phyloP scores from a whole-genome alignment of 495 filamentous ascomycete species.

The Aspergillus egyptiacus region DNA sequence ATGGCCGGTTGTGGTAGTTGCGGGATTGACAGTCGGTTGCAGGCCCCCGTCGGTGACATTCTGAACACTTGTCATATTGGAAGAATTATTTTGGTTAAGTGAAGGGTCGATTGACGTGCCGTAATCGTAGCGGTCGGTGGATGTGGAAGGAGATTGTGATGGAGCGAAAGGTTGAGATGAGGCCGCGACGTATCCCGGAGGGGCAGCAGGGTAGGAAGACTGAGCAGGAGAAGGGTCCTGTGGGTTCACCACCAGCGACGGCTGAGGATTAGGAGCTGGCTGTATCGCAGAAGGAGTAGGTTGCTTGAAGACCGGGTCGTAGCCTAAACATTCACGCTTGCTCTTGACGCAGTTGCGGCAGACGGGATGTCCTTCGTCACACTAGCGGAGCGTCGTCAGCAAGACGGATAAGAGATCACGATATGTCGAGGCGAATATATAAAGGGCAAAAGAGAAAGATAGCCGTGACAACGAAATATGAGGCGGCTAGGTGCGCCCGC shows the following conservation, averaged over 20 bases:
- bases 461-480: constrained; percentile 17
- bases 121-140: constrained; percentile 47
- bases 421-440: constrained; percentile 13
- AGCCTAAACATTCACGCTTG: constrained; percentile 93
- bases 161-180: constrained; percentile 56
- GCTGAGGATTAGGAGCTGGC: constrained; percentile 57
- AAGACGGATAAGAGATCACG: constrained; percentile 9
- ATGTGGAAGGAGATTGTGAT: constrained; percentile 44
- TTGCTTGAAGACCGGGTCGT: constrained; percentile 97
- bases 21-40: constrained; percentile 27
- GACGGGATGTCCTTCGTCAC: constrained; percentile 89
- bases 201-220: constrained; percentile 42
- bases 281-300: constrained; percentile 71
- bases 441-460: constrained; percentile 14
- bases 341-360: constrained; percentile 98
- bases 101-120: constrained; percentile 69
- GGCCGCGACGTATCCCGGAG: constrained; percentile 54
- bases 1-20: constrained; percentile 18
- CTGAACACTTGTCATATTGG: constrained; percentile 35
- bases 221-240: constrained; percentile 33
- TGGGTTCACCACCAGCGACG: constrained; percentile 42
- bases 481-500: constrained; percentile 21
- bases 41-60: constrained; percentile 26
- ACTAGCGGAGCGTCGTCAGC: constrained; percentile 48
- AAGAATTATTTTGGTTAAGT: constrained; percentile 42